Conservation (phyloP, 257 asterid genomes). For the Solanum neorickii region DNA sequence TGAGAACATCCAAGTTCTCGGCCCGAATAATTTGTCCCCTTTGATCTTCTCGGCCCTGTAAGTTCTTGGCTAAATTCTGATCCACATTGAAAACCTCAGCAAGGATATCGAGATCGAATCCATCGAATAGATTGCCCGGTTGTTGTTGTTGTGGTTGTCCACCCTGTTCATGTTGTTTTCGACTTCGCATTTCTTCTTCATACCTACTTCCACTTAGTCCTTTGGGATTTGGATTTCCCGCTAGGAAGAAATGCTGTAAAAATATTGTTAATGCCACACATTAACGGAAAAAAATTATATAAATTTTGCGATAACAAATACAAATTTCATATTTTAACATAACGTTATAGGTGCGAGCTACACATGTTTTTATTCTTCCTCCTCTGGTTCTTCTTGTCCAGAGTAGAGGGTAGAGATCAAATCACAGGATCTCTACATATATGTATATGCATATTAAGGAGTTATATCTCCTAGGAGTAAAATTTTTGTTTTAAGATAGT, state of each 20-base stretch:
- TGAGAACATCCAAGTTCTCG: slow-evolving; percentile 4
- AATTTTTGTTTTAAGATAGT: not conserved
- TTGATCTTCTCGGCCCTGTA: slow-evolving; percentile 27
- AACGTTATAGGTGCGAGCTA: not conserved
- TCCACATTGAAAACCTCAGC: slow-evolving; percentile 23
- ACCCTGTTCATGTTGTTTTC: slow-evolving; percentile 3
- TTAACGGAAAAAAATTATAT: not conserved
- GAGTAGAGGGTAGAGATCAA: not conserved
- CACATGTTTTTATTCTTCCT: not conserved
- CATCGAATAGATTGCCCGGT: slow-evolving; percentile 21
- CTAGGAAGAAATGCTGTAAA: slow-evolving; percentile 38
- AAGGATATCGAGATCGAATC: slow-evolving; percentile 29
- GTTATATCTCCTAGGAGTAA: too few relatives aligned
- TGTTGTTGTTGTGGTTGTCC: not conserved
- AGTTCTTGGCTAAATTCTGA: not conserved
- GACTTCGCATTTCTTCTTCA: not conserved
- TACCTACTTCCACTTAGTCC: not conserved
- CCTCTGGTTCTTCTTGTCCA: too few relatives aligned
- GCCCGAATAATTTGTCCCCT: slow-evolving; percentile 49
- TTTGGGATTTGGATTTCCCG: slow-evolving; percentile 36
- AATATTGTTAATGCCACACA: not conserved
- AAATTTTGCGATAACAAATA: not conserved
- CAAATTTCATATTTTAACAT: not conserved
- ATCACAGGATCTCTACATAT: not conserved
- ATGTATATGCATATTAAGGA: too few relatives aligned